phyloP scores from a whole-genome alignment of 2,329 filamentous ascomycete genomes.

The Boeremia lycopersici region DNA sequence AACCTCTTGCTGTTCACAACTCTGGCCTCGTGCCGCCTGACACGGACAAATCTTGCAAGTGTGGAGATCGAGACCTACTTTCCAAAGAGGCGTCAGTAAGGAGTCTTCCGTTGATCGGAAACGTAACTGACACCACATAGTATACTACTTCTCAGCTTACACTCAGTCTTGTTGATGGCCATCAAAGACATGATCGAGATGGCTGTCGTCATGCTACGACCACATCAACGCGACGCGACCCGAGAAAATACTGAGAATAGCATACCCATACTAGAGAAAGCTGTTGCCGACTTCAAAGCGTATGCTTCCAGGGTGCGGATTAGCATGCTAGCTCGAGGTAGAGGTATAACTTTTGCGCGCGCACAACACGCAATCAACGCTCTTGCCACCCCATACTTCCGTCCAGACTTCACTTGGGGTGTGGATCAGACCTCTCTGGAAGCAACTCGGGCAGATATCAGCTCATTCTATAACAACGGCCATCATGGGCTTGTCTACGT shows the following conservation, averaged over 20 bases:
- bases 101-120: too few relatives aligned
- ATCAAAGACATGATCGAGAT: too few relatives aligned
- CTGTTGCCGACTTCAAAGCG: neutral
- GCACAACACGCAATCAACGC: neutral
- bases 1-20: too few relatives aligned
- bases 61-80: too few relatives aligned
- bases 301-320: neutral
- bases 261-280: neutral
- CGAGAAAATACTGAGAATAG: neutral
- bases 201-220: too few relatives aligned
- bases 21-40: too few relatives aligned
- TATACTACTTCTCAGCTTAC: too few relatives aligned
- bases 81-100: too few relatives aligned
- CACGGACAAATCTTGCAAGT: too few relatives aligned
- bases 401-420: neutral
- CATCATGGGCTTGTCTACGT: neutral
- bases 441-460: neutral
- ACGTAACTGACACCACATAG: too few relatives aligned
- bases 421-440: neutral
- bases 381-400: neutral
- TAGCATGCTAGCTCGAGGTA: neutral
- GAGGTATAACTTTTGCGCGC: neutral
- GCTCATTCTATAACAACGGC: neutral
- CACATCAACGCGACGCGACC: neutral
- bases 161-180: too few relatives aligned